These are phyloP conservation scores for Castanea crenata DNA, from an alignment of 306 rosid species.

Conservation along the genomic window DNA sequence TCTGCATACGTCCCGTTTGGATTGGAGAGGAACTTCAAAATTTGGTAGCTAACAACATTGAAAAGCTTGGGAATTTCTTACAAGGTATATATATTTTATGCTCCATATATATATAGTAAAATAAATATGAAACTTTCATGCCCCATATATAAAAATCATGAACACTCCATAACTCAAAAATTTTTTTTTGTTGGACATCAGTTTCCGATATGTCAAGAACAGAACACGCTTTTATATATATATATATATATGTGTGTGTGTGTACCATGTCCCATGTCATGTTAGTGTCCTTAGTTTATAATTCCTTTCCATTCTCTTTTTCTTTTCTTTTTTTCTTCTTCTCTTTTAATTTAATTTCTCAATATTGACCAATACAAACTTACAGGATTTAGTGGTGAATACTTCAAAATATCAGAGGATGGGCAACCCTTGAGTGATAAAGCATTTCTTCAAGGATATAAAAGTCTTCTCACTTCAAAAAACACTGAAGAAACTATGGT, in stretches of 20 bases:
- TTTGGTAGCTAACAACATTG: slow-evolving; percentile 29
- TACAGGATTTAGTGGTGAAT: slow-evolving; percentile 43
- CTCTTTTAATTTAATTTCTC: neutral
- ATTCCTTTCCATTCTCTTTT: no score
- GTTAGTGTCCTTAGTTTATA: no score
- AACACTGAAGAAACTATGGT: slow-evolving; percentile 48
- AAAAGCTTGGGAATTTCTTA: slow-evolving; percentile 30
- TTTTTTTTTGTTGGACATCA: no score
- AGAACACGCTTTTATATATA: no score
- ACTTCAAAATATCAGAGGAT: slow-evolving; percentile 27
- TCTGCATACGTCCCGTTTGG: slow-evolving; percentile 50
- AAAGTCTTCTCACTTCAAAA: slow-evolving; percentile 50
- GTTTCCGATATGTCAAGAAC: no score
- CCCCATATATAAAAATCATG: no score
- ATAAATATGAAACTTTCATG: no score
- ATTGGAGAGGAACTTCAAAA: slow-evolving; percentile 40
- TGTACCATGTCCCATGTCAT: neutral
- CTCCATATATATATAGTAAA: neutral
- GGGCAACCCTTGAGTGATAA: slow-evolving; percentile 14
- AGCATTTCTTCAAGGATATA: slow-evolving; percentile 40
- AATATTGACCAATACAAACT: neutral
- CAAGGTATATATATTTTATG: no score
- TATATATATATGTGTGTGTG: neutral
- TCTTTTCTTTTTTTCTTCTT: neutral
- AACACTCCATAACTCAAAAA: no score